phyloP scores from a whole-genome alignment of 331 rosid genomes.

The Quercus tomentella region DNA sequence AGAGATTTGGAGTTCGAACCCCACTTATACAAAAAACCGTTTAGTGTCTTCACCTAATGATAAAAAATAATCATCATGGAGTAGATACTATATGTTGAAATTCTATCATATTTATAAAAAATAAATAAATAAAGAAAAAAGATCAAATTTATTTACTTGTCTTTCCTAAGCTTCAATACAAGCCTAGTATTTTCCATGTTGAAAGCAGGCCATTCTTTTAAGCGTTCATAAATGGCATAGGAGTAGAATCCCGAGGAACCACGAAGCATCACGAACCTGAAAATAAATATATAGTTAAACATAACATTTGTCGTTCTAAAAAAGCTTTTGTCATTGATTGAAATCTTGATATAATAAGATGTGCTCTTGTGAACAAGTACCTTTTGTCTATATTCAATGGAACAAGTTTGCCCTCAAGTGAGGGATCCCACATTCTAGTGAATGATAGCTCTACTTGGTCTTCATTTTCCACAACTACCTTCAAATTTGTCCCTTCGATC shows the following conservation, averaged over 20 bases:
- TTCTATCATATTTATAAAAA: too few species aligned
- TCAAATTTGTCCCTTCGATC: constrained; percentile 52
- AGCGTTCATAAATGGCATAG: constrained; percentile 65
- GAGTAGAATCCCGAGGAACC: constrained; percentile 76
- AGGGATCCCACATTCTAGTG: constrained; percentile 58
- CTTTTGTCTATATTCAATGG: constrained; percentile 84
- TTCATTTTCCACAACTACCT: constrained; percentile 61
- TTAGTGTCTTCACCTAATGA: too few species aligned
- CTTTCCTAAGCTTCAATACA: constrained; percentile 66
- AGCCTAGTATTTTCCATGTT: constrained; percentile 69
- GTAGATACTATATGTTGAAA: too few species aligned
- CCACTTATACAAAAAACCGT: too few species aligned
- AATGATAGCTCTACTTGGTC: constrained; percentile 83
- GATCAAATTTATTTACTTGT: constrained; percentile 38
- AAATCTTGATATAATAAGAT: background rate
- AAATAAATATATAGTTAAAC: background rate
- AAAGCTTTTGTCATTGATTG: background rate
- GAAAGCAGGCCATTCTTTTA: constrained; percentile 83
- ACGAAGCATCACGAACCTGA: constrained; percentile 64
- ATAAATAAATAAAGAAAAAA: too few species aligned
- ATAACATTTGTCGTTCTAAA: background rate
- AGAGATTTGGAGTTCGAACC: fast-evolving
- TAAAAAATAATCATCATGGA: too few species aligned
- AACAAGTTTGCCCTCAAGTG: constrained; percentile 44
- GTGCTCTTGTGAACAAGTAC: constrained; percentile 22